A percentile compares a stretch with the other conserved stretches of the same genome.
Conservation (phyloP, 176 grass and related monocot species). For the Rhipidocladum racemiflorum region DNA sequence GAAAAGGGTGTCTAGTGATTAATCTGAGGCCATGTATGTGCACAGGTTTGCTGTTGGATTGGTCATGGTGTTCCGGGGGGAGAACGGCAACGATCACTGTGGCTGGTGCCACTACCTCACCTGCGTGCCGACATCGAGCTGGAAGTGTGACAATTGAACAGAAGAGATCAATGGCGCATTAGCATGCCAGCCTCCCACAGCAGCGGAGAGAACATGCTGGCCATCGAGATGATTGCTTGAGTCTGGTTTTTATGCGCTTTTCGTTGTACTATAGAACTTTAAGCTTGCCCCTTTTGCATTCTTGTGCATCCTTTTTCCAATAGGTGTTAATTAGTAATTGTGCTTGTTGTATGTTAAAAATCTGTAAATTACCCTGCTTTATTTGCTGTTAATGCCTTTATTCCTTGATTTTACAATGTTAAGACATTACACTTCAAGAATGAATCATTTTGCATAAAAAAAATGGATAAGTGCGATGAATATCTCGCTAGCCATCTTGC, state of each 20-base stretch:
- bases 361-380: not conserved
- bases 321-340: not conserved
- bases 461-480: not conserved
- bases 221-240: conserved; percentile 15
- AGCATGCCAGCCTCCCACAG: conserved; percentile 14
- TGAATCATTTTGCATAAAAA: not conserved
- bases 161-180: not conserved
- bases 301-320: not conserved
- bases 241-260: not conserved
- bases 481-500: not conserved
- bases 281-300: not conserved
- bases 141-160: conserved; percentile 64
- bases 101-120: conserved; percentile 81
- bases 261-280: not conserved
- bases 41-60: conserved; percentile 58
- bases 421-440: not conserved
- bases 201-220: conserved; percentile 18
- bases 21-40: not conserved
- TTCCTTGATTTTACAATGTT: conserved; percentile 23
- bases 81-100: conserved; percentile 71
- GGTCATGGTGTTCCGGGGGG: conserved; percentile 53
- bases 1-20: not conserved
- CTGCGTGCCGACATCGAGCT: conserved; percentile 69
- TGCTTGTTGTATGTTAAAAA: not conserved
- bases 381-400: not conserved